phyloP scores from a whole-genome alignment of 495 filamentous ascomycete species.

The Xylaria telfairii region DNA sequence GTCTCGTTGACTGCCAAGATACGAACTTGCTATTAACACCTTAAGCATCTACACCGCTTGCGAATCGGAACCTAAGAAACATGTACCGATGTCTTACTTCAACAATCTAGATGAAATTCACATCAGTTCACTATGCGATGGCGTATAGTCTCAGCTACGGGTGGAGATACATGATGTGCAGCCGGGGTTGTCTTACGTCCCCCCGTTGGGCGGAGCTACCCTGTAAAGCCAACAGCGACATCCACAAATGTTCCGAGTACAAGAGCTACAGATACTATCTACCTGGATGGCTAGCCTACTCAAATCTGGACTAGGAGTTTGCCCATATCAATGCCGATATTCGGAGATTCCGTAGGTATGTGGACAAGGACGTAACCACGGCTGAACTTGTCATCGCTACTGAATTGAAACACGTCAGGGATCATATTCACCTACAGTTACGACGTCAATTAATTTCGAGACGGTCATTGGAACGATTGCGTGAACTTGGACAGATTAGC shows the following conservation, averaged over 20 bases:
- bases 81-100: background rate
- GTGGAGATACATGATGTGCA: background rate
- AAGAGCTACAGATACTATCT: background rate
- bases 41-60: background rate
- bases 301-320: background rate
- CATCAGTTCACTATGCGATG: background rate
- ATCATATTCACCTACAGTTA: background rate
- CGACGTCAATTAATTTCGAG: background rate
- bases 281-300: background rate
- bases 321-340: background rate
- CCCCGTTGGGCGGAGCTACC: constrained; percentile 2
- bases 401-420: background rate
- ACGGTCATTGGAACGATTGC: background rate
- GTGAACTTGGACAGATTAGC: background rate
- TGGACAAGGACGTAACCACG: background rate
- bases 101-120: background rate
- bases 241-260: background rate
- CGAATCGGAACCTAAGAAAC: background rate
- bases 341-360: background rate
- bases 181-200: background rate
- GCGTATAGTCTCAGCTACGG: background rate
- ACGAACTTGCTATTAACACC: background rate
- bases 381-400: background rate
- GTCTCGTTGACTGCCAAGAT: background rate
- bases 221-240: background rate